Evolutionary conservation across 352 stramenopile species (phyloP).

Genomic region (Pythium oligandrum): DNA sequence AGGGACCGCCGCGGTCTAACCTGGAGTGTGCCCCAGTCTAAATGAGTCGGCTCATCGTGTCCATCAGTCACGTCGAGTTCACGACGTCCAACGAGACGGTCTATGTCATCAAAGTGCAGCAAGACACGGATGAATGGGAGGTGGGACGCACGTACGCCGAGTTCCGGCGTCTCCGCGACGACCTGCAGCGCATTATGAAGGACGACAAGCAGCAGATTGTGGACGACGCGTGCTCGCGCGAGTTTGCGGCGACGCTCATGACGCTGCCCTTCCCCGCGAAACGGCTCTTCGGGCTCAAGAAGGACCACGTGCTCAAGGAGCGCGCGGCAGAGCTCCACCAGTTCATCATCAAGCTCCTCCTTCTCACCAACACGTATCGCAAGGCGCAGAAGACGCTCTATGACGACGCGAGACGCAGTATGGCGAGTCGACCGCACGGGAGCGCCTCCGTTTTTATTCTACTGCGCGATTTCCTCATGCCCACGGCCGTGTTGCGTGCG

Average conservation of each 20-base stretch:
- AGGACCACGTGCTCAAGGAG: slow-evolving; percentile 69
- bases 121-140: slow-evolving; percentile 68
- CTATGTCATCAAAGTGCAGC: slow-evolving; percentile 73
- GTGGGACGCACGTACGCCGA: slow-evolving; percentile 66
- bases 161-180: slow-evolving; percentile 67
- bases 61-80: slow-evolving; percentile 78
- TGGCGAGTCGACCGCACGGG: slow-evolving; percentile 29
- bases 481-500: slow-evolving; percentile 16
- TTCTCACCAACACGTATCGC: slow-evolving; percentile 68
- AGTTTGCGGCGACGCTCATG: slow-evolving; percentile 32
- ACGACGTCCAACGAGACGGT: slow-evolving; percentile 58
- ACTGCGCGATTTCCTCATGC: slow-evolving; percentile 72
- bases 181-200: slow-evolving; percentile 58
- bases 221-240: slow-evolving; percentile 38
- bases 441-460: slow-evolving; percentile 61
- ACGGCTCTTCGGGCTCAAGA: slow-evolving; percentile 59
- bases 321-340: slow-evolving; percentile 67
- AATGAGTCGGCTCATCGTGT: slow-evolving; percentile 73
- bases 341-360: slow-evolving; percentile 69
- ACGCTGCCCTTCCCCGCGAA: slow-evolving; percentile 53
- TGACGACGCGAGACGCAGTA: slow-evolving; percentile 19
- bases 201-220: slow-evolving; percentile 42
- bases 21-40: not conserved
- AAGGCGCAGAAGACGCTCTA: slow-evolving; percentile 68
- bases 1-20: too few species aligned